Percentiles rank a stretch among this genome's conserved stretches.
Evolutionary conservation across 352 stramenopile species (phyloP).

Genomic region (Phytophthora constricta): DNA sequence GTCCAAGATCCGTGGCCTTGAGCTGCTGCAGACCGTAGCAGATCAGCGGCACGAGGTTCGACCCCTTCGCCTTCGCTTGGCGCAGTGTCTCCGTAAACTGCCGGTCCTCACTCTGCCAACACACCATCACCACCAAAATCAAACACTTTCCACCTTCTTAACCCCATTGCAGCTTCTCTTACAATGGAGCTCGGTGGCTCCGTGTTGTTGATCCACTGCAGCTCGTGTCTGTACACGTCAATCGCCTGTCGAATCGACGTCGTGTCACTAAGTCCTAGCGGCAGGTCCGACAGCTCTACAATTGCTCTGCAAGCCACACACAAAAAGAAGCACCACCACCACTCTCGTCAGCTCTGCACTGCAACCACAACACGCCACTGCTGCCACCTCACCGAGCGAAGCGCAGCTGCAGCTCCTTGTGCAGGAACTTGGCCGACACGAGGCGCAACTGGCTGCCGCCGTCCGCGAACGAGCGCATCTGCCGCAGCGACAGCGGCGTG

Average conservation of each 20-base stretch:
- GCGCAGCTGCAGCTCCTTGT: slow-evolving; percentile 80
- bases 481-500: slow-evolving; percentile 79
- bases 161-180: neutral
- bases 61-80: slow-evolving; percentile 57
- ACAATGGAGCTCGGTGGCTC: slow-evolving; percentile 51
- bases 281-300: slow-evolving; percentile 76
- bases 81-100: slow-evolving; percentile 68
- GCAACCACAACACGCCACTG: no score
- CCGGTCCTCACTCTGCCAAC: slow-evolving; percentile 57
- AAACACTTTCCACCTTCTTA: neutral
- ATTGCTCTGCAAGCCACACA: slow-evolving; percentile 41
- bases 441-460: slow-evolving; percentile 65
- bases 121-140: neutral
- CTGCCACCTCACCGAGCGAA: slow-evolving; percentile 53
- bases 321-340: neutral
- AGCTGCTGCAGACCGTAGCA: slow-evolving; percentile 78
- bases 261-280: slow-evolving; percentile 66
- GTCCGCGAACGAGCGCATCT: slow-evolving; percentile 81
- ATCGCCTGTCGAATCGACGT: slow-evolving; percentile 67
- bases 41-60: slow-evolving; percentile 81
- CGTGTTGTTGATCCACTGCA: slow-evolving; percentile 53
- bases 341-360: neutral
- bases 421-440: slow-evolving; percentile 70
- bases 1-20: slow-evolving; percentile 67
- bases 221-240: slow-evolving; percentile 63